Evolutionary conservation across 129 eudicot species (phyloP), one percentile per base, ranked within the genome.

Genomic region (Arctium lappa): DNA sequence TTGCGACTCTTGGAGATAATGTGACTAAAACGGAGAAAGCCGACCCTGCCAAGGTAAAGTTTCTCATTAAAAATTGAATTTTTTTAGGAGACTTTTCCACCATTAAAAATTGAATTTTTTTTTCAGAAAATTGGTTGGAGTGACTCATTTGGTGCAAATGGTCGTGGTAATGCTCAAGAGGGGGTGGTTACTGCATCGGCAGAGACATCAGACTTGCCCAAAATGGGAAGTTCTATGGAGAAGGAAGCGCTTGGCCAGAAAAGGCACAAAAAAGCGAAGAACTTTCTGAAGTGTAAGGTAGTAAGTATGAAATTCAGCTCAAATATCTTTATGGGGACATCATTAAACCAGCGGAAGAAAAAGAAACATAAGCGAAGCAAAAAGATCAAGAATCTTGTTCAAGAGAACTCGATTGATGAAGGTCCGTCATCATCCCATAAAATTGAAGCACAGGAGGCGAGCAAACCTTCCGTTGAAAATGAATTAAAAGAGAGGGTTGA

Each of bases 261-360:
- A 27, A 60, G 69, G 44, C 73, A 42, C 42, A 85, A 71, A 69
- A 86, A 76, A 75, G 75, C 66, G 31, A 87, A 83, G 71, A 89
- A 69, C 69, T 71, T 62, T 73, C 44, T 87, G 73, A 86, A 82
- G 85, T 79, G 50, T 78, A 88, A 81, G 72, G 76, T 80, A 60
- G 72, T 75, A 48, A 86, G 82, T 40, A 82, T 88, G 86, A 88
- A 86, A 46, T 84, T 95, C 75, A 88, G 92, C 88, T 87, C 90
- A 40, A 90, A 80, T 31, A 82, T 91, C 78, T 53, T 91, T 56
- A 83, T 91, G 79, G 90, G 91, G 37, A 78, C 85, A 42, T 81
- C 91, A 13, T 80, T 84, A 60, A 83, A 79, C 83, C 81, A 84
- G 84, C 82, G 83, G 37, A 91, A 85, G 90, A 89, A 86, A 87